A percentile compares a stretch with the other conserved stretches of the same genome.
These are phyloP conservation scores for Quercus cerris DNA, from an alignment of 306 rosid genomes.

Conservation along the genomic window DNA sequence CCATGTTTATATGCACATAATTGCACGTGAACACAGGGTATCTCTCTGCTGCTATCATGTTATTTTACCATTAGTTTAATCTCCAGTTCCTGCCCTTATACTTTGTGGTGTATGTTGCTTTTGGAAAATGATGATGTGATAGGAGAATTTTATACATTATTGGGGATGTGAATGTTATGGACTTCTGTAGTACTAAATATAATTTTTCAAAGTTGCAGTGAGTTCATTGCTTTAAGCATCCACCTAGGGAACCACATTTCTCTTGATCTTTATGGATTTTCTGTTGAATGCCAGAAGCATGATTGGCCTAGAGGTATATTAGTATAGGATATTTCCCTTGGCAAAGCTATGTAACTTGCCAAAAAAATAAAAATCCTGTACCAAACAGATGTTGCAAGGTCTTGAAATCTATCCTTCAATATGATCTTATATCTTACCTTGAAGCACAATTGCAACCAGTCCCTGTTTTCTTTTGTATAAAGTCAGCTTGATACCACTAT, in stretches of 20 bases:
- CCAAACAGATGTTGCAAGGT: background rate
- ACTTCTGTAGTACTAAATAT: background rate
- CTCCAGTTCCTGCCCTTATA: background rate
- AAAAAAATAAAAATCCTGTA: no score
- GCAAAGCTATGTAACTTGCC: background rate
- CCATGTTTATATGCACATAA: background rate
- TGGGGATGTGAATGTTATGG: background rate
- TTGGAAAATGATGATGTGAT: background rate
- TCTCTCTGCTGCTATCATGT: slow-evolving; percentile 1
- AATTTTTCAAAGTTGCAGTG: background rate
- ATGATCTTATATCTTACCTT: background rate
- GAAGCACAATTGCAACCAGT: background rate
- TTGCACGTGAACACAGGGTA: background rate
- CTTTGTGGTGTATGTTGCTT: background rate
- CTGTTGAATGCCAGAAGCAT: background rate
- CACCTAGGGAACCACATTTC: slow-evolving; percentile 1
- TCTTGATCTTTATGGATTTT: background rate
- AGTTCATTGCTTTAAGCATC: background rate
- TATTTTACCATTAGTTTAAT: background rate
- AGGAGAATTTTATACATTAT: background rate
- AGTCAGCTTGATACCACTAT: background rate
- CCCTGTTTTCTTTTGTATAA: background rate
- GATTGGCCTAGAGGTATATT: background rate
- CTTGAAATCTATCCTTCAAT: background rate
- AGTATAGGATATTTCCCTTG: background rate